Conservation (phyloP, 306 rosid species). For the Sophora flavescens region DNA sequence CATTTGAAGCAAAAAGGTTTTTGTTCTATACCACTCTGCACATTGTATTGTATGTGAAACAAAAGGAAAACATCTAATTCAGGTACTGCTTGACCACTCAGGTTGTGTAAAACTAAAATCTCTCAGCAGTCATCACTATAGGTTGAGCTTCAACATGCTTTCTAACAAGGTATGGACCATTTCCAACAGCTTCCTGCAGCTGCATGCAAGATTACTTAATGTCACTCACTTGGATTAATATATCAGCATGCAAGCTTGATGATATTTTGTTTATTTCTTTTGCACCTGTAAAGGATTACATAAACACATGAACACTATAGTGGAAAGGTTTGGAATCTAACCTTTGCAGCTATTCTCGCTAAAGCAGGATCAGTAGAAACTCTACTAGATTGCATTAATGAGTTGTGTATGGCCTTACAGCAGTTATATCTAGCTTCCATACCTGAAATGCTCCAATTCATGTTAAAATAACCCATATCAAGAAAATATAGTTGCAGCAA, state of each 20-base stretch:
- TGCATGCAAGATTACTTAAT: slow-evolving; percentile 50
- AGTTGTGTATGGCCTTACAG: slow-evolving; percentile 71
- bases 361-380: slow-evolving; percentile 63
- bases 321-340: slow-evolving; percentile 46
- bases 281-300: neutral
- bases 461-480: neutral
- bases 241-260: neutral
- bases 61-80: neutral
- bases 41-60: neutral
- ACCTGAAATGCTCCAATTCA: slow-evolving; percentile 56
- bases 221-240: slow-evolving; percentile 12
- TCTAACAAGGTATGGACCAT: slow-evolving; percentile 75
- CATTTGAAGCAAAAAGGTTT: slow-evolving; percentile 13
- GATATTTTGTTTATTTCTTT: slow-evolving; percentile 22
- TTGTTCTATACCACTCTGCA: slow-evolving; percentile 20
- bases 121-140: slow-evolving; percentile 76
- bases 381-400: slow-evolving; percentile 63
- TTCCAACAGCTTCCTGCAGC: slow-evolving; percentile 76
- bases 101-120: slow-evolving; percentile 62
- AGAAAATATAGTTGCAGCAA: slow-evolving; percentile 21
- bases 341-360: slow-evolving; percentile 71
- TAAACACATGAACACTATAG: slow-evolving; percentile 1
- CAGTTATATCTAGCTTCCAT: slow-evolving; percentile 93
- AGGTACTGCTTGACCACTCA: neutral
- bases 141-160: slow-evolving; percentile 79